Evolutionary conservation across 768 basidiomycete genomes (phyloP).

Genomic region (Hygrophorus pudorinus): DNA sequence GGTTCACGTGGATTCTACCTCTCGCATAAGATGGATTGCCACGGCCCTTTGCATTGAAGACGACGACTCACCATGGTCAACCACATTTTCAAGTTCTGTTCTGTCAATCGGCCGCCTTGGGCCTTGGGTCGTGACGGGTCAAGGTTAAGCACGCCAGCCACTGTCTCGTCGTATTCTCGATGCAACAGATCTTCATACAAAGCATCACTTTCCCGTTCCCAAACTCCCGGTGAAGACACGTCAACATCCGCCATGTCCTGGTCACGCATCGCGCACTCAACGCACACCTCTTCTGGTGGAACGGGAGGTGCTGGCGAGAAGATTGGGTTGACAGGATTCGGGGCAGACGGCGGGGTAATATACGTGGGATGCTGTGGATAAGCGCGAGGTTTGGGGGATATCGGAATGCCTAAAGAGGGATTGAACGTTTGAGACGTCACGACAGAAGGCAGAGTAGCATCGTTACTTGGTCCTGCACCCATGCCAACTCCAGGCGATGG

Average conservation of each 20-base stretch:
- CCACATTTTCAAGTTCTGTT: constrained; percentile 78
- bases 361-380: constrained; percentile 72
- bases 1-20: constrained; percentile 85
- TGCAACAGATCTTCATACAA: constrained; percentile 67
- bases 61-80: constrained; percentile 50
- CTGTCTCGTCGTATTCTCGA: constrained; percentile 64
- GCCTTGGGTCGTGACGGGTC: constrained; percentile 49
- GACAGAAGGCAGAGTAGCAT: constrained; percentile 40
- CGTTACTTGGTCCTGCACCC: constrained; percentile 19
- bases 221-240: constrained; percentile 76
- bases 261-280: constrained; percentile 98
- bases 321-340: constrained; percentile 51
- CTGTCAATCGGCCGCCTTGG: constrained; percentile 61
- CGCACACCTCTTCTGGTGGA: constrained; percentile 78
- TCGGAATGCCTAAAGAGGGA: constrained; percentile 38
- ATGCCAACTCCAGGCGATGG: constrained; percentile 29
- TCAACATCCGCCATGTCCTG: constrained; percentile 96
- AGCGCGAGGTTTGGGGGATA: constrained; percentile 50
- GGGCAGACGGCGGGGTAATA: constrained; percentile 45
- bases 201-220: constrained; percentile 87
- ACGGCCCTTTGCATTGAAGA: constrained; percentile 1
- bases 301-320: constrained; percentile 46
- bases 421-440: constrained; percentile 47
- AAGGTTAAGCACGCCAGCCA: constrained; percentile 38
- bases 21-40: constrained; percentile 9